These are phyloP conservation scores for Magnolia kwangsiensis DNA, from an alignment of 164 flowering plant species.

Conservation along the genomic window DNA sequence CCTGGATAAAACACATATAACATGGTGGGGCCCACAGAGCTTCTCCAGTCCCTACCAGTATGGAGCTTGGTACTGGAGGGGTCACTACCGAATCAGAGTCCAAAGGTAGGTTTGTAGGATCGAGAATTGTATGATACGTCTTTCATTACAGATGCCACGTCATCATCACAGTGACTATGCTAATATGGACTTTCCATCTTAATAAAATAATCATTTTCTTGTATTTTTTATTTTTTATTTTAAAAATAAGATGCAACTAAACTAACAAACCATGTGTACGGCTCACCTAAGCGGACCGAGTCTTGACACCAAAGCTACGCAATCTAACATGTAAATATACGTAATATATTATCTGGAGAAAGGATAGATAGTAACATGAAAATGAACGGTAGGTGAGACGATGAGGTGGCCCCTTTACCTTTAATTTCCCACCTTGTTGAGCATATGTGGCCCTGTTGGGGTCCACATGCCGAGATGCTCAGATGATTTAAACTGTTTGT, in stretches of 20 bases:
- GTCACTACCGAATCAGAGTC: background rate
- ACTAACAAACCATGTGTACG: background rate
- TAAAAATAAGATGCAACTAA: background rate
- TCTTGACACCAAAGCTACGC: background rate
- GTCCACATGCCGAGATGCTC: no score
- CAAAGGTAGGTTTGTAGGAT: background rate
- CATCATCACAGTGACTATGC: background rate
- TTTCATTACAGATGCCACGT: background rate
- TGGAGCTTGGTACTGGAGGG: no score
- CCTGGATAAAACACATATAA: no score
- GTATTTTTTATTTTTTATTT: no score
- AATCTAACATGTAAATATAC: background rate
- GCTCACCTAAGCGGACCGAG: background rate
- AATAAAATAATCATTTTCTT: background rate
- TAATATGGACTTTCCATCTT: background rate
- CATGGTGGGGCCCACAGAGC: no score
- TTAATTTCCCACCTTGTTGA: background rate
- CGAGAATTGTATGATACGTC: background rate
- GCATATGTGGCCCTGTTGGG: no score
- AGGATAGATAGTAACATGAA: background rate
- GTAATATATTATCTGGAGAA: no score
- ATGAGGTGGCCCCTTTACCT: background rate
- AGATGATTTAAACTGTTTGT: no score
- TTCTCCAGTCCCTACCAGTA: no score
- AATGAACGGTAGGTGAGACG: background rate